Base-by-base conservation (phyloP, 225 moss, liverwort and hornwort genomes). In the Lunularia cruciata region DNA sequence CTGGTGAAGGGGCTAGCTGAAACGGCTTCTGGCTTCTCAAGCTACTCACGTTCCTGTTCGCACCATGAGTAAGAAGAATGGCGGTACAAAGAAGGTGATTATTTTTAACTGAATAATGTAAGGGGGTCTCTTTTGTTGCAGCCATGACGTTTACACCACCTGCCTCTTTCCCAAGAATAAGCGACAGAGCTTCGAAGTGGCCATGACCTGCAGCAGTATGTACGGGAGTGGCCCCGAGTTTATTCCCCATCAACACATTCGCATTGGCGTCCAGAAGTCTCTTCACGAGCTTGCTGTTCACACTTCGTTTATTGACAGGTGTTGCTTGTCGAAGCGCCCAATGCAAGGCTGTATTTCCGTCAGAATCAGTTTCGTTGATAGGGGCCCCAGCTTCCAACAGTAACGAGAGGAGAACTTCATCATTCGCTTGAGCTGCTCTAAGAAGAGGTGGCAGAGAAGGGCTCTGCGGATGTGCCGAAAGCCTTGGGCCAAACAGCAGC, bases 171-270 rank as follows among this genome's bases (percentile, higher is more conserved):
- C 90, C 88, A 52, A 94, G 60, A 69, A 94, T 89, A 72, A 87
- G 85, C 59, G 84, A 83, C 55, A 94, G 87, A 75, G 93, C 93
- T 78, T 94, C 93, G 53, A 84, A 90, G 71, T 94, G 90, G 47
- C 93, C 93, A 75, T 94, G 93, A 76, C 93, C 90, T n/a, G 93
- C 90, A 74, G 93, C 87, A 38, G 93, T 94, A 70, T 94, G 93
- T 55, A 90, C 90, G 43, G 93, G 93, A 57, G 93, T 94, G 63
- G 93, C 93, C 63, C 93, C 93, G 72, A 94, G 85, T 63, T 94
- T 94, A 81, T 94, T 94, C 22, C 93, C 93, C 68, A 81, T 71
- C 81, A 88, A 83, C 47, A 90, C 90, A 54, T 90, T 94, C 52
- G 93, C 88, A 67, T 88, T 88, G n/a, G 90, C 87, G 69, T 94